Evolutionary conservation across 1,284 basidiomycete species (phyloP).

Genomic region (Boletus holoroseus): DNA sequence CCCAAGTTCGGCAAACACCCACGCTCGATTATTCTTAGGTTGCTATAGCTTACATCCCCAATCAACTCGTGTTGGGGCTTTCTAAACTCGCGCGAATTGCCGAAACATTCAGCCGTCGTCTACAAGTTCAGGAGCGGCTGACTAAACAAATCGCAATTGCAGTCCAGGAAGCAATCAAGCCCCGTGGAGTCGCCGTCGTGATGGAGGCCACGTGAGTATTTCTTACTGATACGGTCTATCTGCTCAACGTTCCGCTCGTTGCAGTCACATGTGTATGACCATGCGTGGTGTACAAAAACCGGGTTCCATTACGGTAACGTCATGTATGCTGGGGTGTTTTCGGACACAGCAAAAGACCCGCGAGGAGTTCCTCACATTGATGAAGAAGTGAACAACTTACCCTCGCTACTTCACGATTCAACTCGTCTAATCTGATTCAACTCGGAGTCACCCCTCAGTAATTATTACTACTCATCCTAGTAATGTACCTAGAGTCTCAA

Average conservation of each 20-base stretch:
- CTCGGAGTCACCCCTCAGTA: slow-evolving; percentile 26
- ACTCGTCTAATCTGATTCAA: slow-evolving; percentile 37
- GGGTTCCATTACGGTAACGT: slow-evolving; percentile 91
- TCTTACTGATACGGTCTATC: slow-evolving; percentile 4
- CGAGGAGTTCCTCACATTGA: slow-evolving; percentile 86
- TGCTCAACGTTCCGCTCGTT: slow-evolving; percentile 16
- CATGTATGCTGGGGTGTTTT: slow-evolving; percentile 99
- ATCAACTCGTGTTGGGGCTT: slow-evolving; percentile 91
- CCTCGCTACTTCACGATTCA: slow-evolving; percentile 29
- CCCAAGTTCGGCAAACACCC: slow-evolving; percentile 17
- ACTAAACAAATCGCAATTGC: slow-evolving; percentile 98
- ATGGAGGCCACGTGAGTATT: slow-evolving; percentile 90
- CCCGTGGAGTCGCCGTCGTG: slow-evolving; percentile 97
- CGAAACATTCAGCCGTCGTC: slow-evolving; percentile 92
- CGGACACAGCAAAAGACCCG: slow-evolving; percentile 95
- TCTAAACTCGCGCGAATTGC: slow-evolving; percentile 97
- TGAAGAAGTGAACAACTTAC: slow-evolving; percentile 46
- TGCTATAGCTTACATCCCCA: slow-evolving; percentile 90
- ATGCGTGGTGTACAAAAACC: slow-evolving; percentile 99
- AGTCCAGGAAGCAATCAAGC: slow-evolving; percentile 95
- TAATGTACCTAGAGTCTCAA: slow-evolving; percentile 19
- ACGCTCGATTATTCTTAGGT: slow-evolving; percentile 40
- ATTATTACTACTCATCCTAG: slow-evolving; percentile 20
- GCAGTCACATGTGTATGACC: slow-evolving; percentile 97
- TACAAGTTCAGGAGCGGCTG: slow-evolving; percentile 97